A percentile compares a stretch with the other conserved stretches of the same genome.
phyloP scores from a whole-genome alignment of 495 filamentous ascomycete species.

The Haplographium delicatum region DNA sequence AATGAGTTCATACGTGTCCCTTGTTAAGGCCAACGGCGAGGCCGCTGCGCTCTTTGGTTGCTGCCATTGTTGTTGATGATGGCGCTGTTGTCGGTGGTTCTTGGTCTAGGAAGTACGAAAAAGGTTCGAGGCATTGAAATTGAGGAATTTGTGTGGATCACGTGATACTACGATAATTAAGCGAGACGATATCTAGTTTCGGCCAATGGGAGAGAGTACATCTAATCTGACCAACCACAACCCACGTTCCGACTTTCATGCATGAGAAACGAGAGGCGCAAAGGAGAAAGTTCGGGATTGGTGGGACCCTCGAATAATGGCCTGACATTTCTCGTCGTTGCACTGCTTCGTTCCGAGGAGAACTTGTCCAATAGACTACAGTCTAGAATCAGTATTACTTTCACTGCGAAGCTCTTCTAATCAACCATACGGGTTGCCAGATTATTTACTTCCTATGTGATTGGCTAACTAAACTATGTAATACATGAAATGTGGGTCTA shows the following conservation, averaged over 20 bases:
- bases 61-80: slow-evolving; percentile 45
- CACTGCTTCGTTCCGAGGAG: too few relatives aligned
- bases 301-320: too few relatives aligned
- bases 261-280: not conserved
- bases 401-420: too few relatives aligned
- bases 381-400: too few relatives aligned
- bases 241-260: not conserved
- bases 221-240: slow-evolving; percentile 7
- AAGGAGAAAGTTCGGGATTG: too few relatives aligned
- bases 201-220: slow-evolving; percentile 3
- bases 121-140: slow-evolving; percentile 16
- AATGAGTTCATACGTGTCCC: slow-evolving; percentile 69
- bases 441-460: too few relatives aligned
- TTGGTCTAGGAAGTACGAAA: too few relatives aligned
- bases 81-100: slow-evolving; percentile 24
- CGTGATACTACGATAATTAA: not conserved
- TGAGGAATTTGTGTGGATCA: not conserved
- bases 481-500: not conserved
- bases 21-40: slow-evolving; percentile 79
- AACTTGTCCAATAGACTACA: too few relatives aligned
- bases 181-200: not conserved
- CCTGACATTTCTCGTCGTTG: too few relatives aligned
- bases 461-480: too few relatives aligned
- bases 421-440: too few relatives aligned
- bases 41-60: slow-evolving; percentile 59